Base-by-base conservation (phyloP, 345 rosid genomes). In the Psidium friedrichsthalianum region DNA sequence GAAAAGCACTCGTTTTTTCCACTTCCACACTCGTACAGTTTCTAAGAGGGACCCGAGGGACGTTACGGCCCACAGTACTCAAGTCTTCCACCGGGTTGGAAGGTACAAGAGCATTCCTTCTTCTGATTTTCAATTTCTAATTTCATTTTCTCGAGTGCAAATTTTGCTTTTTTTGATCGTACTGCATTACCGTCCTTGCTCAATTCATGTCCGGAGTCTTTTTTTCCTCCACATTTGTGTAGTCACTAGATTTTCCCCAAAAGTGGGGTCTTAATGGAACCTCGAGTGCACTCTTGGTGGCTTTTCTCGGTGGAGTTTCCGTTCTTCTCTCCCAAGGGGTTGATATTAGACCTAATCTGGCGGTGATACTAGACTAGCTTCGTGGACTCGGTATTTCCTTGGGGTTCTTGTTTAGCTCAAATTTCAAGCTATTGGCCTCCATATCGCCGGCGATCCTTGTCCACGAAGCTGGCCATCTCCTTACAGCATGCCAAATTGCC, bases 351-450 rank as follows among this genome's bases (percentile, higher is more conserved):
- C 91, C 95, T 52, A 95, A 93, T 82, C 98, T 97, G 86, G 92
- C 95, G 22, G 93, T 83, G 44, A 2, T 94, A 80, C 88, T 95
- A 84, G 93, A 82, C 86, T 97, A 47, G 95, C 99, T 74, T 90
- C 84, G n/a, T 88, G 86, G 99, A 97, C 84, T 90, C 98, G 15
- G 69, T 90, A 83, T 91, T 94, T 84, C 98, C 95, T 51, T 98
- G 99, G 64, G 99, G 99, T 84, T 90, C 91, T 57, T 94, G 98
- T 87, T 88, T 97, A 85, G 98, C 98, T 58, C 95, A 93, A 88
- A 89, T 97, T 82, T 93, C 98, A n/a, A 91, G 97, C 87, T 94
- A 90, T 84, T 97, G 99, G 99, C 99, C 98, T 88, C 98, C 99
- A 11, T 89, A 88, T 89, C 95, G 91, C 90, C 97, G 93, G 13